Percentiles rank a stretch among this genome's conserved stretches.
Evolutionary conservation across 495 filamentous ascomycete species (phyloP).

Genomic region (Pseudotulostoma volvatum): DNA sequence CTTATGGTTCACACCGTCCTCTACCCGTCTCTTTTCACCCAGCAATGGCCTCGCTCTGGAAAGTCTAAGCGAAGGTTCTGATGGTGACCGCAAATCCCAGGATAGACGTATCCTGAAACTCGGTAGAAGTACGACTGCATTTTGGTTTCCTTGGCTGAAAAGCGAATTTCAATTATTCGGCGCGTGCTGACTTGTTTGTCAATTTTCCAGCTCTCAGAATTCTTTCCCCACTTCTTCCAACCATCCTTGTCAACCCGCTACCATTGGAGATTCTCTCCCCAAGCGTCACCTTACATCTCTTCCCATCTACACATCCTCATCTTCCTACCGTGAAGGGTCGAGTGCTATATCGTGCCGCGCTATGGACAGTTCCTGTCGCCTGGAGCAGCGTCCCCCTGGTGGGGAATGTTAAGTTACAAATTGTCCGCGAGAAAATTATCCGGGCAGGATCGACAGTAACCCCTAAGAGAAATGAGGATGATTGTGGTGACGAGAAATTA

Average conservation of each 20-base stretch:
- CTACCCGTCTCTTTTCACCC: constrained; percentile 1
- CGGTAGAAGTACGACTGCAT: constrained; percentile 54
- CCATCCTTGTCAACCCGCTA: constrained; percentile 63
- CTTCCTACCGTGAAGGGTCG: constrained; percentile 81
- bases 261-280: constrained; percentile 79
- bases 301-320: constrained; percentile 90
- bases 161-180: not conserved
- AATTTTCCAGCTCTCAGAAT: constrained; percentile 54
- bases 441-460: constrained; percentile 29
- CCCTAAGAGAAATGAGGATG: constrained; percentile 10
- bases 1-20: constrained; percentile 12
- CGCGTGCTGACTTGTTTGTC: constrained; percentile 1
- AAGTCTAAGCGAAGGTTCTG: not conserved
- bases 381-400: constrained; percentile 86
- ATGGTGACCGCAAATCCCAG: constrained; percentile 31
- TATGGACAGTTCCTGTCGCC: constrained; percentile 89
- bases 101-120: constrained; percentile 77
- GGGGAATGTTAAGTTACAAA: constrained; percentile 73
- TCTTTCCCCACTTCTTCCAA: constrained; percentile 75
- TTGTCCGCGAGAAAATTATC: constrained; percentile 76
- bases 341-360: constrained; percentile 76
- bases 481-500: constrained; percentile 52
- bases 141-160: not conserved
- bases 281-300: constrained; percentile 81
- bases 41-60: not conserved